These are phyloP conservation scores for Trichoderma oligosporum DNA, from an alignment of 2,329 filamentous ascomycete species.

Conservation along the genomic window DNA sequence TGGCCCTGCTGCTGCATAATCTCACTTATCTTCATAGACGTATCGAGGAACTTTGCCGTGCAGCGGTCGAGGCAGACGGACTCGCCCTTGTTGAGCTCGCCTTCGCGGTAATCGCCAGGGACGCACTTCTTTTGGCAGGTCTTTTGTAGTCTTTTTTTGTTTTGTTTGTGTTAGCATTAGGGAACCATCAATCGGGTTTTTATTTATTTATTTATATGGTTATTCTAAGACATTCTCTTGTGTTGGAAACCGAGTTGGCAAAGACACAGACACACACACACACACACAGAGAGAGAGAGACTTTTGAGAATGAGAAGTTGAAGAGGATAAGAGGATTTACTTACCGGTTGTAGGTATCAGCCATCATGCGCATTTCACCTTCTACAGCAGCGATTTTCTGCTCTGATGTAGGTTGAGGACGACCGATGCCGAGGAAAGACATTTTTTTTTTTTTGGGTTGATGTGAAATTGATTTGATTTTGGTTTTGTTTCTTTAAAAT, in stretches of 20 bases:
- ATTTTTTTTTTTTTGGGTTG: constrained; percentile 28
- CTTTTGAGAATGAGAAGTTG: background rate
- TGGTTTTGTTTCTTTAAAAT: background rate
- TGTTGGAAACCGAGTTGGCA: too few species aligned
- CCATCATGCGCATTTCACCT: constrained; percentile 95
- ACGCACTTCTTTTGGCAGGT: constrained; percentile 94
- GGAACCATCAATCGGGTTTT: too few species aligned
- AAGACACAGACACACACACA: too few species aligned
- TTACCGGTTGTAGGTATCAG: constrained; percentile 97
- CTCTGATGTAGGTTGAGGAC: constrained; percentile 83
- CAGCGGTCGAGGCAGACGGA: constrained; percentile 97
- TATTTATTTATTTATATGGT: too few species aligned
- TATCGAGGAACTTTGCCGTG: constrained; percentile 97
- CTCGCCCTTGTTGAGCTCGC: constrained; percentile 97
- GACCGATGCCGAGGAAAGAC: constrained; percentile 49
- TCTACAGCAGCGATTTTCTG: constrained; percentile 97
- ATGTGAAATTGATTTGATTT: background rate
- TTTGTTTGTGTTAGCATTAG: background rate
- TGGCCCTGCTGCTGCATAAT: constrained; percentile 88
- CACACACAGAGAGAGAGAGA: too few species aligned
- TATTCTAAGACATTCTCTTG: too few species aligned
- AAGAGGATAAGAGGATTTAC: constrained; percentile 14
- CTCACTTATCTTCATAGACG: constrained; percentile 95
- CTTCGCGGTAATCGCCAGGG: constrained; percentile 87
- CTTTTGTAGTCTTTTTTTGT: constrained; percentile 65